Conservation (phyloP, 116 monocot species). For the Posidonia oceanica region DNA sequence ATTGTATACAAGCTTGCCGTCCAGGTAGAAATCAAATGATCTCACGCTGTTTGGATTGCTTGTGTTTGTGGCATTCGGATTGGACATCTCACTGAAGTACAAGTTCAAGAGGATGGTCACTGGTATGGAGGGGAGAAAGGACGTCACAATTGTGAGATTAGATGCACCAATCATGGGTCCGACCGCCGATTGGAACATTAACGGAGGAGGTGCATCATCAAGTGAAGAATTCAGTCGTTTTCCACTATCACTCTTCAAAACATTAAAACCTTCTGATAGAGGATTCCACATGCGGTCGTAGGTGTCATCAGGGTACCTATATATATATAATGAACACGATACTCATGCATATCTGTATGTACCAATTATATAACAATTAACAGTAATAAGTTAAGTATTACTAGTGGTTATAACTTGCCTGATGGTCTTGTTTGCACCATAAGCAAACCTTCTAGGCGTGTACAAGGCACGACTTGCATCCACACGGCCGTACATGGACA, state of each 20-base stretch:
- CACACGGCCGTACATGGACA: background rate
- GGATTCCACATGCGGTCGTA: background rate
- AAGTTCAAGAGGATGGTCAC: constrained; percentile 10
- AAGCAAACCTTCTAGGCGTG: background rate
- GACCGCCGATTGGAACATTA: background rate
- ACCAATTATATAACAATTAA: no score
- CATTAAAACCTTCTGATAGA: background rate
- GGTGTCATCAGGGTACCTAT: constrained; percentile 2
- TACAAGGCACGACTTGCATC: background rate
- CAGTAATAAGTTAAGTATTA: no score
- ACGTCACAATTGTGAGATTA: background rate
- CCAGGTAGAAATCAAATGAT: constrained; percentile 15
- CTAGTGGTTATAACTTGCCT: background rate
- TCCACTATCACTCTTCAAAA: background rate
- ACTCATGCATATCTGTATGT: no score
- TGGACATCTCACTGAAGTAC: constrained; percentile 22
- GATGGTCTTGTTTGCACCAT: background rate
- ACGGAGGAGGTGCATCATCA: background rate
- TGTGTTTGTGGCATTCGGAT: background rate
- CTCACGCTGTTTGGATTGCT: no score
- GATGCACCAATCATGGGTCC: background rate
- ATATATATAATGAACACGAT: no score
- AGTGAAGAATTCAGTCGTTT: background rate
- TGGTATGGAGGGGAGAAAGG: background rate
- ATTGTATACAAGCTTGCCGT: constrained; percentile 2